Percentiles rank a stretch among this genome's conserved stretches.
Conservation (phyloP, 2,329 filamentous ascomycete genomes). For the Coleophoma cylindrospora region DNA sequence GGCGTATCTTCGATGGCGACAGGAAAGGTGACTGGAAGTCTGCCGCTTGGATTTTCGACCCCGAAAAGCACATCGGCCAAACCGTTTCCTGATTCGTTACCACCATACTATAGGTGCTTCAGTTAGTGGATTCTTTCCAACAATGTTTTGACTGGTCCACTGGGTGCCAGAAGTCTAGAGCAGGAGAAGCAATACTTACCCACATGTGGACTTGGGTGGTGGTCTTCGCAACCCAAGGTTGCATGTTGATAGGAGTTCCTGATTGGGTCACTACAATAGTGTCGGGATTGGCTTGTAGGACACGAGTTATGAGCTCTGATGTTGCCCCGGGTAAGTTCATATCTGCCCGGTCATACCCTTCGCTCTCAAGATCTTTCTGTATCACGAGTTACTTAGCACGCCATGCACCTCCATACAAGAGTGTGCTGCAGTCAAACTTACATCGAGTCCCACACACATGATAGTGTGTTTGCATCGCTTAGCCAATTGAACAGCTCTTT, state of each 20-base stretch:
- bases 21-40: constrained; percentile 55
- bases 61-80: constrained; percentile 58
- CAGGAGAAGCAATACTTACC: constrained; percentile 15
- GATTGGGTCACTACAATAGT: constrained; percentile 69
- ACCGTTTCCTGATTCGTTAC: constrained; percentile 58
- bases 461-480: neutral
- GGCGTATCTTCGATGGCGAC: constrained; percentile 50
- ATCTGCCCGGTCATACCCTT: constrained; percentile 71
- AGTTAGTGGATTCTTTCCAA: no score
- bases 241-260: constrained; percentile 65
- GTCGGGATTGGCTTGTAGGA: constrained; percentile 60
- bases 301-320: constrained; percentile 61
- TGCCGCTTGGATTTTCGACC: constrained; percentile 45
- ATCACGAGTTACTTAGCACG: no score
- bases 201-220: constrained; percentile 19
- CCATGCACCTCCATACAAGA: no score
- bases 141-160: no score
- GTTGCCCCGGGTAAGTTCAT: constrained; percentile 69
- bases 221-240: constrained; percentile 40
- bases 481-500: neutral
- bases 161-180: no score
- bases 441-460: neutral
- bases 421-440: neutral
- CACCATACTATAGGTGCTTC: constrained; percentile 38
- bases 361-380: constrained; percentile 73